Base-by-base conservation (phyloP, 2,329 filamentous ascomycete species). In the Botryosphaeria dothidea region DNA sequence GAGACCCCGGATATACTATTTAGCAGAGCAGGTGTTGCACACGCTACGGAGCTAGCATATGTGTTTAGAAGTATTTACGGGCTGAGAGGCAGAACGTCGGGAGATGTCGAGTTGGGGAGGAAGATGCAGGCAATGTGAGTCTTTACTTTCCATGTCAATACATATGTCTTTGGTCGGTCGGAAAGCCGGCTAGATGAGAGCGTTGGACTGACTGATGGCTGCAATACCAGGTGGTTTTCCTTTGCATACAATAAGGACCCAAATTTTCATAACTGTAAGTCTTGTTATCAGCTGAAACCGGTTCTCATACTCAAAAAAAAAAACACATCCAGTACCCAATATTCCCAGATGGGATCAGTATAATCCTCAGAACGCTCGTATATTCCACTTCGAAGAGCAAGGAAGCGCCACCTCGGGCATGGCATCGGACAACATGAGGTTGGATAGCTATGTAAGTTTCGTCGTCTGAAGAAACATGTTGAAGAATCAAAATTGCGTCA, bases 181-280 rank as follows among this genome's bases (percentile, higher is more conserved):
- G n/a, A n/a, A n/a, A n/a, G n/a, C n/a, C n/a, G n/a, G n/a, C n/a
- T n/a, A 46, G 19, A 1, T n/a, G n/a, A n/a, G n/a, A n/a, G n/a
- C n/a, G n/a, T n/a, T n/a, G n/a, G n/a, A 2, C 15, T 19, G 25
- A n/a, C 46, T 51, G 13, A 27, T 15, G 19, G 11, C 19, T 9
- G 45, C 23, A 11, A 13, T 21, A 4, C 1, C 1, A 60, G 56
- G 56, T 60, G 56, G 56, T 13, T 60, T 7, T 45, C 56, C 8
- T 60, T 60, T 29, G 56, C 56, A 19, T 60, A 60, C 25, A 19
- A 27, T 6, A 17, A 13, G 56, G 56, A 60, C 25, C 56, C 56
- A 23, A 60, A 60, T 4, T 9, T 11, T 4, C 56, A 60, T 17
- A 38, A 25, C 4, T 31, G 41, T 43, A 46, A 60, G 36, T 31